Evolutionary conservation across 2,329 filamentous ascomycete genomes (phyloP).

Genomic region (Truncatella angustata): DNA sequence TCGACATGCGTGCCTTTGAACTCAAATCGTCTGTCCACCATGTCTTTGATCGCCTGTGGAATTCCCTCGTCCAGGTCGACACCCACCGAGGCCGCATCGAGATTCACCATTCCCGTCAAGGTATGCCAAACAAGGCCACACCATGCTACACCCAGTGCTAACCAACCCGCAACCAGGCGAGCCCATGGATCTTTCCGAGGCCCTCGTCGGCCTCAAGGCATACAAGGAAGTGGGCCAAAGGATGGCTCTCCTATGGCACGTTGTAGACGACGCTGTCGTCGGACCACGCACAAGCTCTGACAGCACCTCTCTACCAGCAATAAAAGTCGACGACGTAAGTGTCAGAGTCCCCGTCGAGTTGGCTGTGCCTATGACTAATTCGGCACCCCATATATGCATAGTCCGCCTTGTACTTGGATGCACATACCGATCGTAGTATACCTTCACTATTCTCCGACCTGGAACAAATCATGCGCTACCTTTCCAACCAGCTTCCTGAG

Average conservation of each 20-base stretch:
- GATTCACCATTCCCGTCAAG: conserved; percentile 51
- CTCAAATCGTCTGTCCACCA: conserved; percentile 66
- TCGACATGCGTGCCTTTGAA: conserved; percentile 64
- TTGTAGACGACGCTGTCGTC: conserved; percentile 60
- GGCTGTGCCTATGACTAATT: no score
- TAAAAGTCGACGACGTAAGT: conserved; percentile 42
- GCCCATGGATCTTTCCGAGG: conserved; percentile 52
- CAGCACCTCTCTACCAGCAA: conserved; percentile 30
- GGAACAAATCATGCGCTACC: conserved; percentile 47
- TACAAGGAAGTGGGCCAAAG: conserved; percentile 62
- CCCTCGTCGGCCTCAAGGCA: conserved; percentile 53
- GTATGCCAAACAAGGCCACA: conserved; percentile 36
- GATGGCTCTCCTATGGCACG: conserved; percentile 60
- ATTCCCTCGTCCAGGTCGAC: conserved; percentile 63
- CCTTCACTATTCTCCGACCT: conserved; percentile 54
- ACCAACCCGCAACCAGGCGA: conserved; percentile 37
- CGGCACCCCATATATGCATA: no score
- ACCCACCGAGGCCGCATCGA: conserved; percentile 51
- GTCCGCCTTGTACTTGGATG: conserved; percentile 42
- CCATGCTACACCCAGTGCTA: not conserved
- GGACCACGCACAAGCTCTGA: conserved; percentile 54
- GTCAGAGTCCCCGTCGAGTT: no score
- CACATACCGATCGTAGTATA: conserved; percentile 42
- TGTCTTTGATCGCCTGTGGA: conserved; percentile 70
- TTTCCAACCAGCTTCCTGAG: conserved; percentile 50